Base-by-base conservation (phyloP, 371 early-diverging fungal genomes). In the Mortierella sp. region DNA sequence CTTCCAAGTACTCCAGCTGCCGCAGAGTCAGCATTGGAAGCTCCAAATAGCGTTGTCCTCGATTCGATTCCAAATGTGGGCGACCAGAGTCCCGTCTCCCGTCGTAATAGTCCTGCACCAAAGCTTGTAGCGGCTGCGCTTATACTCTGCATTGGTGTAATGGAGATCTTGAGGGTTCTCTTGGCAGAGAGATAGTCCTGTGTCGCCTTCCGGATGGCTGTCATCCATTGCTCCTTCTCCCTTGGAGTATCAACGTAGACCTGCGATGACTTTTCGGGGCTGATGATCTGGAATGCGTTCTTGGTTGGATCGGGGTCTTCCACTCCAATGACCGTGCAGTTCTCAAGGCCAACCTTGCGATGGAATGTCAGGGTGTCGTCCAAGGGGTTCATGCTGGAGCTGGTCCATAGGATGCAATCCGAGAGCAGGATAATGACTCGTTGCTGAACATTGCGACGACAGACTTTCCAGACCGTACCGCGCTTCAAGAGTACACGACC, bases 381-480 rank as follows among this genome's bases (percentile, higher is more conserved):
- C 51, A 87, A 44, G 1, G 68, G 72, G 65, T 44, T 83, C 67
- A 48, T 63, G 51, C 78, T 72, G 3, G 81, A 79, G 47, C 84
- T 86, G 3, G 88, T 85, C 79, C 90, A 91, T 29, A 92, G 80
- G 17, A 93, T 80, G 43, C 90, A 83, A 74, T 93, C 93, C 25
- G 88, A 86, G 71, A 93, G 87, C 47, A 93, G 69, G 63, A 90
- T 88, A 49, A 93, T 81, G 49, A 82, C 71, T 16, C 91, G 86
- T 22, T 78, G 71, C 68, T 91, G 90, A 67, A 89, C 85, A 60
- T 76, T 85, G 49, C 85, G 83, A 41, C 91, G 85, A 67, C 88
- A 89, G 27, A 91, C 85, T 83, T 91, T 91, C 47, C 83, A 84
- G 24, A 92, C 84, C 3, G 57, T 56, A 7, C 92, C 93, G 9